Conservation (phyloP, 176 grass and related monocot species). For the Musa beccarii region DNA sequence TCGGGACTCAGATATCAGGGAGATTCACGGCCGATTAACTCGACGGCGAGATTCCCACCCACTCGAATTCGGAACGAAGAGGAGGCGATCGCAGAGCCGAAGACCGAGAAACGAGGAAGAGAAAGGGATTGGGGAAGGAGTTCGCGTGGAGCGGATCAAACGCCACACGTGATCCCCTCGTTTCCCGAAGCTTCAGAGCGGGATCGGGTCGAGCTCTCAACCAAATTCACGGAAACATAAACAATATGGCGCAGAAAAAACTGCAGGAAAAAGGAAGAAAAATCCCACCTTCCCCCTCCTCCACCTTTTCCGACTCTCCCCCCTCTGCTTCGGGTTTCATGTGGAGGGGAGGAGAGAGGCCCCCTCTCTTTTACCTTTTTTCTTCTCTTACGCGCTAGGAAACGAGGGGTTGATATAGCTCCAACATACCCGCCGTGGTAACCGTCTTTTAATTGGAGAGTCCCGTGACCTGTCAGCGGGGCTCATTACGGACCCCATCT, state of each 20-base stretch:
- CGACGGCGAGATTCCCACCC: not conserved
- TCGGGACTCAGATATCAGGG: not conserved
- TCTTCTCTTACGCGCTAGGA: not conserved
- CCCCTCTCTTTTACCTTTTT: not conserved
- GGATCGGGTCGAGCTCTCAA: conserved; percentile 1
- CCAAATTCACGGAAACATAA: conserved; percentile 2
- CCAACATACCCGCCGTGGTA: too few relatives aligned
- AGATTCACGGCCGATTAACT: not conserved
- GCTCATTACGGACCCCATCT: too few relatives aligned
- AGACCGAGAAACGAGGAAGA: not conserved
- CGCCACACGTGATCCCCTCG: conserved; percentile 7
- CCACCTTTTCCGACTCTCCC: not conserved
- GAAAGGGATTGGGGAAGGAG: not conserved
- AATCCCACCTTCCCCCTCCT: not conserved
- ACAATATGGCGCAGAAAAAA: not conserved
- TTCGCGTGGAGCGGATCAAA: not conserved
- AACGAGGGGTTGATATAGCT: too few relatives aligned
- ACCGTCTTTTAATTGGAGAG: too few relatives aligned
- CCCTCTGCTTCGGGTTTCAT: conserved; percentile 1
- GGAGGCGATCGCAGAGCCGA: not conserved
- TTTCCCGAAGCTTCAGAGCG: conserved; percentile 1
- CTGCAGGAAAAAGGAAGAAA: not conserved
- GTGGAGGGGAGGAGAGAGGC: not conserved
- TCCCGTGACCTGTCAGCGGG: too few relatives aligned
- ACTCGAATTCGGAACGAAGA: not conserved